These are phyloP conservation scores for Pseudohyphozyma bogoriensis DNA, from an alignment of 768 basidiomycete species.

Conservation along the genomic window DNA sequence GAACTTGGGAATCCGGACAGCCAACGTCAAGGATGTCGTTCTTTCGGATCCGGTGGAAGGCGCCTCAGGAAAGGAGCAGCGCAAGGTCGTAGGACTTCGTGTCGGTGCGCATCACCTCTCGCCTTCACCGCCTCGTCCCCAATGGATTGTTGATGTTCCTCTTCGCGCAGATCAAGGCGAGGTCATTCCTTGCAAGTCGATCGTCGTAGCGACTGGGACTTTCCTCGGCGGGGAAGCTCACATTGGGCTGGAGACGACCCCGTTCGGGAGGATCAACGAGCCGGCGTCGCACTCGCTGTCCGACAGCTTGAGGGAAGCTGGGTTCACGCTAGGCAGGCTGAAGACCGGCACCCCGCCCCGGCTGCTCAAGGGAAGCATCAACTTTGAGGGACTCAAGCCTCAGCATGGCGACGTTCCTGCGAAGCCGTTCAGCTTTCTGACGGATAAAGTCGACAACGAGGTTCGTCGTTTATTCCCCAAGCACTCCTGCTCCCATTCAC, in stretches of 20 bases:
- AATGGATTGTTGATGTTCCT: not conserved
- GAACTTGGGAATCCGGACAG: slow-evolving; percentile 43
- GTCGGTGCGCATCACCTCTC: too few relatives aligned
- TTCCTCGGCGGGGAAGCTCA: slow-evolving; percentile 87
- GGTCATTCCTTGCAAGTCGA: slow-evolving; percentile 61
- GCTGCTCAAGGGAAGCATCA: slow-evolving; percentile 57
- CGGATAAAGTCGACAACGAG: slow-evolving; percentile 57
- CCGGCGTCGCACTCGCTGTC: slow-evolving; percentile 55
- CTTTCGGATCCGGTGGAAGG: slow-evolving; percentile 45
- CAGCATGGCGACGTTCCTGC: slow-evolving; percentile 62
- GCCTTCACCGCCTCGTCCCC: too few relatives aligned
- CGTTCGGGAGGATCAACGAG: slow-evolving; percentile 30
- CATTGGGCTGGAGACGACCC: slow-evolving; percentile 49
- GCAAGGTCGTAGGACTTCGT: slow-evolving; percentile 20
- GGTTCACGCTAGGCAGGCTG: slow-evolving; percentile 70
- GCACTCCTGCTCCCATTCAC: slow-evolving; percentile 4
- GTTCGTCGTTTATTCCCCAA: slow-evolving; percentile 42
- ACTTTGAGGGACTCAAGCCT: slow-evolving; percentile 51
- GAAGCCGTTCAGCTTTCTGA: slow-evolving; percentile 65
- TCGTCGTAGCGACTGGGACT: slow-evolving; percentile 83
- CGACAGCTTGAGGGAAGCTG: slow-evolving; percentile 58
- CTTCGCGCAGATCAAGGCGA: slow-evolving; percentile 56
- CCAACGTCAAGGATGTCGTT: slow-evolving; percentile 41
- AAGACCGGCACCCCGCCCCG: slow-evolving; percentile 78
- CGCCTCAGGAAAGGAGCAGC: too few relatives aligned